phyloP scores from a whole-genome alignment of 371 early-diverging fungal genomes.

The Mortierella sp. region DNA sequence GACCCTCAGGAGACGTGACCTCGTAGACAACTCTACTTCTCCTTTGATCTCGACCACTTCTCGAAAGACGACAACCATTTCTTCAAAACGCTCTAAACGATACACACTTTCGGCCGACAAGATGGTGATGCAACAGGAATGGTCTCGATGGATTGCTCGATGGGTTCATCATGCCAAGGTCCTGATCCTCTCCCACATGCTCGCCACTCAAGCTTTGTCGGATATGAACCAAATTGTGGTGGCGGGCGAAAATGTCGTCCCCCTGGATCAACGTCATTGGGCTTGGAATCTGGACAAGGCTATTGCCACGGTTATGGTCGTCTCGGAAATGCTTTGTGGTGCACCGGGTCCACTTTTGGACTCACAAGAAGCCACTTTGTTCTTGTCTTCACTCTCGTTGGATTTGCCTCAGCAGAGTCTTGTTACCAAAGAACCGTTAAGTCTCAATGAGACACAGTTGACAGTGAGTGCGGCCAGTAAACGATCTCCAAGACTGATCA shows the following conservation, averaged over 20 bases:
- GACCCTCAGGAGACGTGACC: not conserved
- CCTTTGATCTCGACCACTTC: not conserved
- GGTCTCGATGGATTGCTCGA: constrained; percentile 38
- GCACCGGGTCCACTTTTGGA: not conserved
- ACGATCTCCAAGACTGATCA: not conserved
- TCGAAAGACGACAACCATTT: too few relatives aligned
- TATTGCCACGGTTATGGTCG: constrained; percentile 34
- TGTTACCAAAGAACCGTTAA: not conserved
- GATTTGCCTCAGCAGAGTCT: not conserved
- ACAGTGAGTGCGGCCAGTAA: too few relatives aligned
- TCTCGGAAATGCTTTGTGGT: constrained; percentile 36
- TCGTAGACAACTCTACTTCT: not conserved
- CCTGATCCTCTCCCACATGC: constrained; percentile 29
- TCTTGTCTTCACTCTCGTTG: constrained; percentile 10
- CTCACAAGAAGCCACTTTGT: not conserved
- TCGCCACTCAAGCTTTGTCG: constrained; percentile 16
- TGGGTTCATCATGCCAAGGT: constrained; percentile 39
- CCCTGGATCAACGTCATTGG: constrained; percentile 32
- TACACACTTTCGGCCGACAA: constrained; percentile 33
- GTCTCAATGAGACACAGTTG: too few relatives aligned
- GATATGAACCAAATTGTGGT: constrained; percentile 32
- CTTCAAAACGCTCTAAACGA: not conserved
- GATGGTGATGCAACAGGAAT: constrained; percentile 35
- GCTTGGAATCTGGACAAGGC: constrained; percentile 45
- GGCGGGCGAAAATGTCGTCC: constrained; percentile 23